A percentile compares a stretch with the other conserved stretches of the same genome.
Conservation (phyloP, 2,329 filamentous ascomycete genomes). For the Exophiala alcalophila region DNA sequence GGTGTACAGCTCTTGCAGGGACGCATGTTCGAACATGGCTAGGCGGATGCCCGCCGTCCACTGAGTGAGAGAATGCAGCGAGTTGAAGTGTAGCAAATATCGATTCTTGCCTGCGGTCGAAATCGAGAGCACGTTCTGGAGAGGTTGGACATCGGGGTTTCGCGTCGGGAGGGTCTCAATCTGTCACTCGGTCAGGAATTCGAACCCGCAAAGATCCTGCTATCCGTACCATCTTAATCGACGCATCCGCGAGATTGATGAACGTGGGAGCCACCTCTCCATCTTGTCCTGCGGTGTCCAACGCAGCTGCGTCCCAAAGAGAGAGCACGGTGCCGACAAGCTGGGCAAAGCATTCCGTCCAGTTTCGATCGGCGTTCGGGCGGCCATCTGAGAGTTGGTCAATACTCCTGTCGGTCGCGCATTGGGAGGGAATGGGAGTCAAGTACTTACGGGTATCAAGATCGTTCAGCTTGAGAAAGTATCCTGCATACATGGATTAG, state of each 20-base stretch:
- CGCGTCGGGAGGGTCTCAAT: conserved; percentile 87
- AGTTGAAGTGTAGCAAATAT: conserved; percentile 94
- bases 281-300: conserved; percentile 81
- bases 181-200: conserved; percentile 46
- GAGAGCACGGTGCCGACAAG: conserved; percentile 93
- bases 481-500: conserved; percentile 47
- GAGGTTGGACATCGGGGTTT: conserved; percentile 69
- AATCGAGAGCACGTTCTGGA: conserved; percentile 93
- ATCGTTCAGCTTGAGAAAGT: conserved; percentile 95
- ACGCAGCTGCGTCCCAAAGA: conserved; percentile 88
- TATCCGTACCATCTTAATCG: conserved; percentile 86
- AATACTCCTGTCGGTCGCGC: neutral
- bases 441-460: conserved; percentile 77
- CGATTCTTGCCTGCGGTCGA: conserved; percentile 94
- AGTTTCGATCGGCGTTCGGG: conserved; percentile 79
- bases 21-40: conserved; percentile 89
- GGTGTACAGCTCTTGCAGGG: conserved; percentile 93
- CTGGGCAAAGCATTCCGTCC: conserved; percentile 96
- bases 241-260: conserved; percentile 95
- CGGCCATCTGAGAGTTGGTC: conserved; percentile 64
- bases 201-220: neutral
- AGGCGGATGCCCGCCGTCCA: conserved; percentile 95
- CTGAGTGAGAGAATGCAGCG: conserved; percentile 84
- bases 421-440: neutral
- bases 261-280: conserved; percentile 86